A percentile compares a stretch with the other conserved stretches of the same genome.
Conservation (phyloP, 2,329 filamentous ascomycete species). For the Colletotrichum sp. region DNA sequence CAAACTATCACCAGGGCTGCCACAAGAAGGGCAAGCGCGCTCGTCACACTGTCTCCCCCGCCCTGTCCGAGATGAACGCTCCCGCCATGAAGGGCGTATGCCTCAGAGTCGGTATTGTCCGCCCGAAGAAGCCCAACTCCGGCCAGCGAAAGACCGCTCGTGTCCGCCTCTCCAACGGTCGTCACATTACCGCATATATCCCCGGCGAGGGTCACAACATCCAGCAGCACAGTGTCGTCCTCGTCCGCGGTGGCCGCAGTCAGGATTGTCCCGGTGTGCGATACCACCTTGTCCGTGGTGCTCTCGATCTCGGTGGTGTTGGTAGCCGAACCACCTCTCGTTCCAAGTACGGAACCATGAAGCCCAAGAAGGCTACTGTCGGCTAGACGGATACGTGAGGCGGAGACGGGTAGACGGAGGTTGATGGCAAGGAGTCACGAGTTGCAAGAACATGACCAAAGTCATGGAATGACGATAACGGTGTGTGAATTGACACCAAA, state of each 20-base stretch:
- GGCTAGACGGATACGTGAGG: slow-evolving; percentile 33
- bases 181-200: slow-evolving; percentile 90
- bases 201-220: slow-evolving; percentile 98
- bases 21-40: slow-evolving; percentile 75
- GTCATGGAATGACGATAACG: neutral
- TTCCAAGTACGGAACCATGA: slow-evolving; percentile 99
- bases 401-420: neutral
- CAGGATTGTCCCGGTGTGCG: slow-evolving; percentile 99
- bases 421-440: neutral
- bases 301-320: slow-evolving; percentile 93
- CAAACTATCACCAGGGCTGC: slow-evolving; percentile 61
- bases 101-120: slow-evolving; percentile 89
- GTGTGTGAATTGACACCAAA: neutral
- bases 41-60: slow-evolving; percentile 87
- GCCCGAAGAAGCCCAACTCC: slow-evolving; percentile 99
- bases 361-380: slow-evolving; percentile 82
- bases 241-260: slow-evolving; percentile 89
- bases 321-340: slow-evolving; percentile 81
- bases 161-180: slow-evolving; percentile 86
- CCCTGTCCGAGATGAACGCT: slow-evolving; percentile 70
- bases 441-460: neutral
- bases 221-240: slow-evolving; percentile 96
- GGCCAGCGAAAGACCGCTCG: slow-evolving; percentile 95
- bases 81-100: slow-evolving; percentile 96
- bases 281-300: slow-evolving; percentile 91